A percentile compares a stretch with the other conserved stretches of the same genome.
These are phyloP conservation scores for Cladorrhinum sp. DNA, from an alignment of 2,329 filamentous ascomycete genomes.

Conservation along the genomic window DNA sequence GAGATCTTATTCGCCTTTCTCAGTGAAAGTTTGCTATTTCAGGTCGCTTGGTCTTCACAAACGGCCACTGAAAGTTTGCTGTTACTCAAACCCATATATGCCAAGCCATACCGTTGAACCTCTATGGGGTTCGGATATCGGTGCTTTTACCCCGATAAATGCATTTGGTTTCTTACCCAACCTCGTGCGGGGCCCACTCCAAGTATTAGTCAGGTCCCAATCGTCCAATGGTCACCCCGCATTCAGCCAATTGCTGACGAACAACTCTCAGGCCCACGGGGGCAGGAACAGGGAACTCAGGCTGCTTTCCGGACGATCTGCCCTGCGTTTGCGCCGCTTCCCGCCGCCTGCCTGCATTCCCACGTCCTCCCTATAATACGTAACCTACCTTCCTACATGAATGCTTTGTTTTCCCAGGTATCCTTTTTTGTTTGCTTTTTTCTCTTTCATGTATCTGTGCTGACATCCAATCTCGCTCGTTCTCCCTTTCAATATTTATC, in stretches of 20 bases:
- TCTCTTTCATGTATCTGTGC: too few species aligned
- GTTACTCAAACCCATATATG: background rate
- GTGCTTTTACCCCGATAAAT: conserved; percentile 4
- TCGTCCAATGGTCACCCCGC: background rate
- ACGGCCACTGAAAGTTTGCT: background rate
- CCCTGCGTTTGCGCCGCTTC: background rate
- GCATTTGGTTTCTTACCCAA: background rate
- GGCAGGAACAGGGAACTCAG: conserved; percentile 4
- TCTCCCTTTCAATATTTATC: background rate
- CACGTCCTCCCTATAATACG: background rate
- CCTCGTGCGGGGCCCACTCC: background rate
- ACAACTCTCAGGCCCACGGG: background rate
- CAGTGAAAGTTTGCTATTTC: background rate
- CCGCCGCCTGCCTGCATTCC: background rate
- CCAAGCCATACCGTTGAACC: background rate
- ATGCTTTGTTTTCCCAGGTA: background rate
- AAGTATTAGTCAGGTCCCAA: background rate
- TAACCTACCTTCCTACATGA: background rate
- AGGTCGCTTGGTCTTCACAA: too few species aligned
- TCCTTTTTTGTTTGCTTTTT: background rate
- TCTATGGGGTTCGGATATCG: background rate
- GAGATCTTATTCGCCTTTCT: background rate
- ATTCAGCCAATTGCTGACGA: background rate
- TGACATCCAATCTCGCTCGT: too few species aligned
- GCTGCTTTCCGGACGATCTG: background rate